A percentile compares a stretch with the other conserved stretches of the same genome.
These are phyloP conservation scores for Colletotrichum tropicale DNA, from an alignment of 2,329 filamentous ascomycete species.

Conservation along the genomic window DNA sequence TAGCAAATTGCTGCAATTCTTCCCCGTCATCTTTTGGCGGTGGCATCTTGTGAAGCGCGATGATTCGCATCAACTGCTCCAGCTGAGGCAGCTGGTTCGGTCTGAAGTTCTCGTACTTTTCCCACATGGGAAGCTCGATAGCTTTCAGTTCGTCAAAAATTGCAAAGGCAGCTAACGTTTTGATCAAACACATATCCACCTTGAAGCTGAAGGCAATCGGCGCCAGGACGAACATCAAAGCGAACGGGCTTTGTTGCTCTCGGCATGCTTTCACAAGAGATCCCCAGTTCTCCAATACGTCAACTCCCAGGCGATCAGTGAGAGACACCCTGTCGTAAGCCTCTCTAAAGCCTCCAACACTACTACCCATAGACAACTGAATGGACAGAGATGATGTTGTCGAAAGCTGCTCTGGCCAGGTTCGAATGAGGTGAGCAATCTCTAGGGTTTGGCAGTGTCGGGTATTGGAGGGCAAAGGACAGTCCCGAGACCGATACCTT, in stretches of 20 bases:
- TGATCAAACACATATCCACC: constrained; percentile 43
- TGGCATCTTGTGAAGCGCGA: constrained; percentile 32
- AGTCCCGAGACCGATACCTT: constrained; percentile 24
- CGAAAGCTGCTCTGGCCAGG: constrained; percentile 18
- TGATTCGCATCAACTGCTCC: constrained; percentile 32
- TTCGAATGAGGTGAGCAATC: constrained; percentile 19
- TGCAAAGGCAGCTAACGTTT: constrained; percentile 48
- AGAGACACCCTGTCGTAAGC: constrained; percentile 34
- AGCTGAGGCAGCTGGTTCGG: constrained; percentile 33
- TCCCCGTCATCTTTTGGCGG: constrained; percentile 30
- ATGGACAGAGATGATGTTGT: constrained; percentile 18
- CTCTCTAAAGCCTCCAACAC: constrained; percentile 42
- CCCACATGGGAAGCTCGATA: constrained; percentile 38
- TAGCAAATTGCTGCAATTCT: constrained; percentile 25
- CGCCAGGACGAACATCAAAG: constrained; percentile 50
- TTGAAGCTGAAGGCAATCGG: constrained; percentile 44
- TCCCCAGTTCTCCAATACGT: constrained; percentile 47
- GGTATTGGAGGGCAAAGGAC: neutral
- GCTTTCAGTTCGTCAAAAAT: constrained; percentile 41
- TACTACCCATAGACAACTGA: constrained; percentile 3
- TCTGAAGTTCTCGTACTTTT: constrained; percentile 38
- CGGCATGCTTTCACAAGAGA: constrained; percentile 41
- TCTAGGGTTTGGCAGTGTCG: constrained; percentile 23
- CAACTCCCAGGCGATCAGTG: constrained; percentile 39
- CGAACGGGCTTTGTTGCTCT: constrained; percentile 30